A percentile compares a stretch with the other conserved stretches of the same genome.
Conservation (phyloP, 257 asterid genomes). For the Ilex asprella region DNA sequence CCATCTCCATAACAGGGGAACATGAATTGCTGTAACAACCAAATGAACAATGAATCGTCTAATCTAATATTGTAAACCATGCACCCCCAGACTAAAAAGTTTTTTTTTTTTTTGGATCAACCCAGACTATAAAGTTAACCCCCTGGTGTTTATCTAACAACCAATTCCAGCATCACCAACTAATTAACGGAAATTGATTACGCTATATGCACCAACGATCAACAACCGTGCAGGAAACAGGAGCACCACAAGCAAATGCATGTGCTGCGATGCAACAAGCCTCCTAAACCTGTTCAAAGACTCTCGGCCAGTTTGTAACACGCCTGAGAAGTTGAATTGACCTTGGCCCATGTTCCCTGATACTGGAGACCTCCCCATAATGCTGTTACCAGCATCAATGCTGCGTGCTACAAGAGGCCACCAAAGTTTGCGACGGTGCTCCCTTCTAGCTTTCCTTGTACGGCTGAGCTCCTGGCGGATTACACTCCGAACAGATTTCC, state of each 20-base stretch:
- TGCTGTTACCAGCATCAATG: constrained; percentile 29
- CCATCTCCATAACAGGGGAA: constrained; percentile 31
- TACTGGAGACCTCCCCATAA: constrained; percentile 21
- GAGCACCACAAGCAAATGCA: constrained; percentile 75
- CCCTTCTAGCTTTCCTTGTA: constrained; percentile 46
- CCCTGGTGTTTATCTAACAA: constrained; percentile 9
- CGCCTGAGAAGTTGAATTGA: constrained; percentile 48
- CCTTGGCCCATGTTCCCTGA: constrained; percentile 32
- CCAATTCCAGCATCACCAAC: constrained; percentile 2
- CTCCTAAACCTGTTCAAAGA: constrained; percentile 58
- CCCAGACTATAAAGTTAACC: background rate
- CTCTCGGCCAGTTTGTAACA: constrained; percentile 51
- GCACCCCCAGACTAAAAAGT: too few relatives aligned
- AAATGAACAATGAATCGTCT: constrained; percentile 58
- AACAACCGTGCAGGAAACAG: constrained; percentile 65
- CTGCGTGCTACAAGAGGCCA: constrained; percentile 57
- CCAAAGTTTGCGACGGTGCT: constrained; percentile 51
- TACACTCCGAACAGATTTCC: constrained; percentile 52
- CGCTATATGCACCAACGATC: constrained; percentile 39
- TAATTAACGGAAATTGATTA: constrained; percentile 30
- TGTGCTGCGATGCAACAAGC: constrained; percentile 65
- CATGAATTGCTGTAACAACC: constrained; percentile 20
- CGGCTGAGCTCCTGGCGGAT: constrained; percentile 63
- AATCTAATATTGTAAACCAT: constrained; percentile 17
- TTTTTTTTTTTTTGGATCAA: too few relatives aligned